Conservation (phyloP, 2,329 filamentous ascomycete genomes). For the Alternaria sp. region DNA sequence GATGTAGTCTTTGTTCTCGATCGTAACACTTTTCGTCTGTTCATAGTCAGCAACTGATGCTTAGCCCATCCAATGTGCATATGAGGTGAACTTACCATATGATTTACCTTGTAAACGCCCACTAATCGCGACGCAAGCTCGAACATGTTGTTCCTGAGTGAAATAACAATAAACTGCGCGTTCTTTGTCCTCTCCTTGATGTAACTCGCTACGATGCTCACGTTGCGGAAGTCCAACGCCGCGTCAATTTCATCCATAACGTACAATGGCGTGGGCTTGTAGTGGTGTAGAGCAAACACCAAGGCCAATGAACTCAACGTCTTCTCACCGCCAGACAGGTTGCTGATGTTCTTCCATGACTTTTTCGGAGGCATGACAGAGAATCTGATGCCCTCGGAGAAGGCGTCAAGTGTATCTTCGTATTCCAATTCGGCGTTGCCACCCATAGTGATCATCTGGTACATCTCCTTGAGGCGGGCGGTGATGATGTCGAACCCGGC, state of each 20-base stretch:
- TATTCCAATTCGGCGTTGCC: slow-evolving; percentile 97
- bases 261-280: slow-evolving; percentile 95
- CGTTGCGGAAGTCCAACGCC: slow-evolving; percentile 95
- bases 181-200: slow-evolving; percentile 99
- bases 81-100: slow-evolving; percentile 70
- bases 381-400: slow-evolving; percentile 96
- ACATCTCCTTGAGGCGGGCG: slow-evolving; percentile 97
- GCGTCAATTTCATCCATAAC: slow-evolving; percentile 99
- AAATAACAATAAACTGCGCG: slow-evolving; percentile 98
- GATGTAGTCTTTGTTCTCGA: slow-evolving; percentile 61
- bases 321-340: slow-evolving; percentile 96
- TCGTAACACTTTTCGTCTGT: slow-evolving; percentile 63
- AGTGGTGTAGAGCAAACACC: slow-evolving; percentile 98
- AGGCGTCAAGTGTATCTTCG: slow-evolving; percentile 94
- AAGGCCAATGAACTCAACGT: slow-evolving; percentile 90
- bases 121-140: slow-evolving; percentile 94
- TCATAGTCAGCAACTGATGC: slow-evolving; percentile 23
- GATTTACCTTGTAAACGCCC: slow-evolving; percentile 99
- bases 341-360: slow-evolving; percentile 99
- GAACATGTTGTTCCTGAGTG: slow-evolving; percentile 99
- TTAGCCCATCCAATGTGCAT: not conserved
- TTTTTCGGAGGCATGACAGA: slow-evolving; percentile 99
- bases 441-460: slow-evolving; percentile 99
- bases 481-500: slow-evolving; percentile 95
- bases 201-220: slow-evolving; percentile 97